Conservation (phyloP, 2,329 filamentous ascomycete species). For the Bipolaris bicolor region DNA sequence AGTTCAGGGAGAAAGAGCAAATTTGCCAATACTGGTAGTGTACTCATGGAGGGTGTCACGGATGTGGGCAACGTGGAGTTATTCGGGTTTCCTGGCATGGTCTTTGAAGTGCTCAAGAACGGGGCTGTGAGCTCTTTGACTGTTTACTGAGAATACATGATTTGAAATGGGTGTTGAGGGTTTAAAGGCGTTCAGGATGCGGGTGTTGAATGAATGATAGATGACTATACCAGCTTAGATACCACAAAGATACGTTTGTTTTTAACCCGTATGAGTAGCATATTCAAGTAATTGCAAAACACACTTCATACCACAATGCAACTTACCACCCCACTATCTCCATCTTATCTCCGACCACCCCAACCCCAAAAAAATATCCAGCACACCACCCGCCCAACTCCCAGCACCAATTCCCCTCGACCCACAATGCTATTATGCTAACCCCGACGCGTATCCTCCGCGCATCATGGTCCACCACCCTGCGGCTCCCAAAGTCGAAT, state of each 20-base stretch:
- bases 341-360: conserved; percentile 17
- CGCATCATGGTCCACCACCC: conserved; percentile 53
- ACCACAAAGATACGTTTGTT: background rate
- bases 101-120: conserved; percentile 96
- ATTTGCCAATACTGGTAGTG: conserved; percentile 43
- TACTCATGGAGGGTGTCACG: conserved; percentile 52
- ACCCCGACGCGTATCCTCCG: conserved; percentile 45
- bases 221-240: background rate
- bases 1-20: conserved; percentile 43
- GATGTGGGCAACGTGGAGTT: conserved; percentile 78
- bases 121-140: conserved; percentile 88
- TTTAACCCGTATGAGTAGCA: background rate
- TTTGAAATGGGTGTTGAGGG: background rate
- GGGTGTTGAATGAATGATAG: background rate
- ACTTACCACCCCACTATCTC: background rate
- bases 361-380: conserved; percentile 20
- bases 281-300: background rate
- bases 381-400: conserved; percentile 6
- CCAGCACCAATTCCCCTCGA: conserved; percentile 15
- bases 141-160: conserved; percentile 68
- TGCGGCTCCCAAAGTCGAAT: conserved; percentile 56
- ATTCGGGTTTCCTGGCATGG: conserved; percentile 89
- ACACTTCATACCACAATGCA: background rate
- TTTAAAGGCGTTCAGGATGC: background rate
- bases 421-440: conserved; percentile 49